phyloP scores from a whole-genome alignment of 2,329 filamentous ascomycete species.

The Dactylonectria macrodidyma region DNA sequence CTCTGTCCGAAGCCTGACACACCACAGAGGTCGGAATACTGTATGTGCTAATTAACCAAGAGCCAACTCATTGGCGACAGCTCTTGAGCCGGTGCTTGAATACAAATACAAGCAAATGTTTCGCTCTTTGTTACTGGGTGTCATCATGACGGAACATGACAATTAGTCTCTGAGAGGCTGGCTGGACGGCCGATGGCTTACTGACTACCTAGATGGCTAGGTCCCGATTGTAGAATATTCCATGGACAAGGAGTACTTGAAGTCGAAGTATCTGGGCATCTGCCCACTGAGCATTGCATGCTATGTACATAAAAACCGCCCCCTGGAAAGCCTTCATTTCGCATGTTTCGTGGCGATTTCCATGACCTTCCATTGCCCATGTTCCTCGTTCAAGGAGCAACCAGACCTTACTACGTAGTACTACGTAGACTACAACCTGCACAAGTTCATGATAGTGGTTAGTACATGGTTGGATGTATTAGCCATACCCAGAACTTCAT shows the following conservation, averaged over 20 bases:
- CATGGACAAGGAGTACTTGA: conserved; percentile 3
- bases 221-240: conserved; percentile 6
- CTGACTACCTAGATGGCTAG: not conserved
- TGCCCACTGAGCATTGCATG: conserved; percentile 18
- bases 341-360: conserved; percentile 5
- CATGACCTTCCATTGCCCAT: conserved; percentile 13
- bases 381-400: not conserved
- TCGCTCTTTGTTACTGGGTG: too few species aligned
- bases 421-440: too few species aligned
- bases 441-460: too few species aligned
- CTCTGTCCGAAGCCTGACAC: not conserved
- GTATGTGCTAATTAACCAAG: not conserved
- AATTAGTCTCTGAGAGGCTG: too few species aligned
- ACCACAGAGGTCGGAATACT: not conserved
- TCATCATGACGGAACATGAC: too few species aligned
- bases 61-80: too few species aligned
- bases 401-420: too few species aligned
- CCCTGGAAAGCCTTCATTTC: conserved; percentile 29
- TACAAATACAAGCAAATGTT: too few species aligned
- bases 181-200: not conserved
- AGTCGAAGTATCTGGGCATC: conserved; percentile 15
- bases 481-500: not conserved
- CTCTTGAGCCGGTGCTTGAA: too few species aligned
- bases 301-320: not conserved
- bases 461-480: too few species aligned